Conservation (phyloP, 139 green algal genomes). For the Diplosphaera chodatii region DNA sequence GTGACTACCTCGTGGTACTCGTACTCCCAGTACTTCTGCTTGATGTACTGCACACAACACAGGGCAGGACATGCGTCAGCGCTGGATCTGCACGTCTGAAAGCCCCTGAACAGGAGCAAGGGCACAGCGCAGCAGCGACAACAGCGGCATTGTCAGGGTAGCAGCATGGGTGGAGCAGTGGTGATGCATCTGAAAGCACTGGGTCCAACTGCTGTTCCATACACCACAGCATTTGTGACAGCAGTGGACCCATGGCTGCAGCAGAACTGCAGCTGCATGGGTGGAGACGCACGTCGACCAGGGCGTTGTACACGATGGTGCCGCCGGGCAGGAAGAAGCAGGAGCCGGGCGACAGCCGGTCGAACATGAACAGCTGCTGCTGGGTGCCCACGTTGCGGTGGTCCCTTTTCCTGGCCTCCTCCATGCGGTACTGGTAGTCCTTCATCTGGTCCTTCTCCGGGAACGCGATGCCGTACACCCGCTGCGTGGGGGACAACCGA, state of each 20-base stretch:
- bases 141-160: too few species aligned
- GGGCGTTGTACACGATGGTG: conserved; percentile 88
- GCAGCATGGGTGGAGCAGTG: too few species aligned
- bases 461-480: conserved; percentile 97
- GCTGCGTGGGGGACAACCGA: too few species aligned
- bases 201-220: too few species aligned
- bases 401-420: conserved; percentile 98
- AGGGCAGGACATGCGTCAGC: too few species aligned
- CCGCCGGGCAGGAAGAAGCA: conserved; percentile 95
- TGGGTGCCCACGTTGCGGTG: conserved; percentile 85
- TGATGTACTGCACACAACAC: conserved; percentile 51
- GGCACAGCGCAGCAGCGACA: too few species aligned
- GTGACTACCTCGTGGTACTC: conserved; percentile 96
- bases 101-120: too few species aligned
- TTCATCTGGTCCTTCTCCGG: conserved; percentile 90
- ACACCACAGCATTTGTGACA: too few species aligned
- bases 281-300: conserved; percentile 44
- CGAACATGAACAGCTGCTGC: conserved; percentile 96
- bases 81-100: too few species aligned
- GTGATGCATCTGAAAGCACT: too few species aligned
- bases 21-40: conserved; percentile 95
- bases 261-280: too few species aligned
- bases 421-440: conserved; percentile 89
- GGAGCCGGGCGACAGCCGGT: conserved; percentile 79
- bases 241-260: too few species aligned